Evolutionary conservation across 345 rosid species (phyloP).

Genomic region (Erodium maritimum): DNA sequence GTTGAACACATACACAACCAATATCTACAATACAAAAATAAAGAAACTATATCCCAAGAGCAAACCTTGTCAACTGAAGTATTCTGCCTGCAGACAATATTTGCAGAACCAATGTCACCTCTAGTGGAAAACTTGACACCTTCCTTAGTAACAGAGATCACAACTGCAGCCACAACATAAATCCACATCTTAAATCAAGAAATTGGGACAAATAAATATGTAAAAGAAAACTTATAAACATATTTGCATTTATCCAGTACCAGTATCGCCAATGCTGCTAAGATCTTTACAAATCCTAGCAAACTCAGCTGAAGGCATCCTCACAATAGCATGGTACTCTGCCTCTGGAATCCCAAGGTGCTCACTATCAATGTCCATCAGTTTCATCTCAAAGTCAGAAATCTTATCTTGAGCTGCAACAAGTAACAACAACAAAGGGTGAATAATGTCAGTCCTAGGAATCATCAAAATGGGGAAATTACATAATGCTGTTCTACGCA

Average conservation of each 20-base stretch:
- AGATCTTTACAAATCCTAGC: conserved; percentile 86
- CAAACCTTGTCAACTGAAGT: conserved; percentile 82
- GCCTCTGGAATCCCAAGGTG: conserved; percentile 98
- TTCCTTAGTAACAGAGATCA: conserved; percentile 92
- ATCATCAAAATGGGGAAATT: no score
- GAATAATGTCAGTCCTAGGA: background rate
- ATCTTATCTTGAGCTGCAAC: conserved; percentile 83
- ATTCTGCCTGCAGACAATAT: conserved; percentile 88
- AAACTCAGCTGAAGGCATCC: conserved; percentile 92
- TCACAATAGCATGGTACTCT: conserved; percentile 87
- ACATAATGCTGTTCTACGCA: no score
- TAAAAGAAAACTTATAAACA: background rate
- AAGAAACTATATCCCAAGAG: background rate
- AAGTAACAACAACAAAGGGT: background rate
- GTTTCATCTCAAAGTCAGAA: conserved; percentile 93
- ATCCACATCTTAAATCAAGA: background rate
- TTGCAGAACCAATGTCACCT: conserved; percentile 94
- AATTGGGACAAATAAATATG: no score
- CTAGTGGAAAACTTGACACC: conserved; percentile 94
- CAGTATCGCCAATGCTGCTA: conserved; percentile 89
- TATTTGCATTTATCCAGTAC: conserved; percentile 27
- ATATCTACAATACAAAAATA: background rate
- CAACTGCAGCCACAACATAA: conserved; percentile 35
- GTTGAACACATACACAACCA: background rate
- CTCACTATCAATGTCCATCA: conserved; percentile 98